These are phyloP conservation scores for Termitomyces titanicus DNA, from an alignment of 768 basidiomycete species.

Conservation along the genomic window DNA sequence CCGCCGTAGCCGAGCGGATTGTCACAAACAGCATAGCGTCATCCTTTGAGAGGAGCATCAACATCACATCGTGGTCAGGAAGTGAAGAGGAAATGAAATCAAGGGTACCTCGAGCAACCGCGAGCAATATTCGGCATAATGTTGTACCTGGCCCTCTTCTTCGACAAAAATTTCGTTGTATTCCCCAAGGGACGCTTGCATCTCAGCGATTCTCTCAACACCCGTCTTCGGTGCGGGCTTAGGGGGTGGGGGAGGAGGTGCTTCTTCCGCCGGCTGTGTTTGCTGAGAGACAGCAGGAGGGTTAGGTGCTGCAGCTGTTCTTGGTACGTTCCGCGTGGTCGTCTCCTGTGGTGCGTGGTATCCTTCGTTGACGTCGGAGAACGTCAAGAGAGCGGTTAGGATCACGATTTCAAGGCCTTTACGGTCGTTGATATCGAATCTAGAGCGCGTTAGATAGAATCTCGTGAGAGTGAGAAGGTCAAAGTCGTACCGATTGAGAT, in stretches of 20 bases:
- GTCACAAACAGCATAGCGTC: constrained; percentile 80
- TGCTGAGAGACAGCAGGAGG: neutral
- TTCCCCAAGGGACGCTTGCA: constrained; percentile 64
- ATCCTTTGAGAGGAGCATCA: constrained; percentile 40
- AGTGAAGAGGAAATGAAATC: neutral
- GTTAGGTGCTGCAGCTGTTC: neutral
- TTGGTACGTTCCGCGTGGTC: neutral
- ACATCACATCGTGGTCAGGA: neutral
- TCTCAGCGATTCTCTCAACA: constrained; percentile 65
- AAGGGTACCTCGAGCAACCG: constrained; percentile 54
- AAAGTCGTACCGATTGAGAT: constrained; percentile 61
- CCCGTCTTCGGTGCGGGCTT: constrained; percentile 65
- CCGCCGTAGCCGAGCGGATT: constrained; percentile 57
- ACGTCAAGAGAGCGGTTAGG: constrained; percentile 71
- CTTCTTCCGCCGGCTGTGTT: constrained; percentile 11
- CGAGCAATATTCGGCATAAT: constrained; percentile 70
- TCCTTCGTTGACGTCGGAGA: constrained; percentile 65
- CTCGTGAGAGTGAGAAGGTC: neutral
- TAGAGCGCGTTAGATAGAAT: constrained; percentile 20
- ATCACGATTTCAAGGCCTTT: constrained; percentile 85
- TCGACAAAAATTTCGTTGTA: constrained; percentile 72
- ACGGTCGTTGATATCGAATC: constrained; percentile 81
- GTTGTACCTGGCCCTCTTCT: constrained; percentile 57
- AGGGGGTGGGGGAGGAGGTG: constrained; percentile 47
- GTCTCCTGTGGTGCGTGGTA: constrained; percentile 35